Conservation (phyloP, 2,329 filamentous ascomycete species). For the Venturiaceae sp. region DNA sequence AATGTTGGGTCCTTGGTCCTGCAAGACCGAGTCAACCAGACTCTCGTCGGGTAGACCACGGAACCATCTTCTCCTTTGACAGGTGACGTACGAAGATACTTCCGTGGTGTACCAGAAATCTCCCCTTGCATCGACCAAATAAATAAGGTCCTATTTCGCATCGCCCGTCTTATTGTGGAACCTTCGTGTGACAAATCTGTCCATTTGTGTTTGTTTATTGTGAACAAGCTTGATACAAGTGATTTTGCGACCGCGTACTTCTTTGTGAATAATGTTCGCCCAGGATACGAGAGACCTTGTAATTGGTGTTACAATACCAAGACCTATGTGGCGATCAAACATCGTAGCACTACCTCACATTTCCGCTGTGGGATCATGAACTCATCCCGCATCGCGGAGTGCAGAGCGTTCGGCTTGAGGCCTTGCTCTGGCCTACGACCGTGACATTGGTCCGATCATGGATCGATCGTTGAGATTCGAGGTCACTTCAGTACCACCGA, state of each 20-base stretch:
- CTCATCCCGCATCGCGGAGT: too few species aligned
- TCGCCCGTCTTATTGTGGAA: background rate
- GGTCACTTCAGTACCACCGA: background rate
- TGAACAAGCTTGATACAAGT: slow-evolving; percentile 6
- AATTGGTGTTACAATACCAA: background rate
- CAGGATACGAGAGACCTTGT: background rate
- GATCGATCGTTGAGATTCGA: background rate
- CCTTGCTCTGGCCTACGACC: too few species aligned
- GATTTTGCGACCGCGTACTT: slow-evolving; percentile 9
- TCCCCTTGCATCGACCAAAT: too few species aligned
- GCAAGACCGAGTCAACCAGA: background rate
- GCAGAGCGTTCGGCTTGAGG: too few species aligned
- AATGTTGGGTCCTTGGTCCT: background rate
- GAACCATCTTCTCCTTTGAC: too few species aligned
- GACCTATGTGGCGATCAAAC: background rate
- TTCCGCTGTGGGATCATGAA: background rate
- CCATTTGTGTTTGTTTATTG: slow-evolving; percentile 15
- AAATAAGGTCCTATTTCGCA: too few species aligned
- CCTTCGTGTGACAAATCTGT: slow-evolving; percentile 19
- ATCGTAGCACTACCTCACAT: background rate
- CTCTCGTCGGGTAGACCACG: too few species aligned
- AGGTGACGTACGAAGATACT: too few species aligned
- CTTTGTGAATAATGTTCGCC: background rate
- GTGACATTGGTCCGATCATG: background rate
- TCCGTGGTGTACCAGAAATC: too few species aligned